Evolutionary conservation across 768 basidiomycete species (phyloP).

Genomic region (Mycena capillaripes): DNA sequence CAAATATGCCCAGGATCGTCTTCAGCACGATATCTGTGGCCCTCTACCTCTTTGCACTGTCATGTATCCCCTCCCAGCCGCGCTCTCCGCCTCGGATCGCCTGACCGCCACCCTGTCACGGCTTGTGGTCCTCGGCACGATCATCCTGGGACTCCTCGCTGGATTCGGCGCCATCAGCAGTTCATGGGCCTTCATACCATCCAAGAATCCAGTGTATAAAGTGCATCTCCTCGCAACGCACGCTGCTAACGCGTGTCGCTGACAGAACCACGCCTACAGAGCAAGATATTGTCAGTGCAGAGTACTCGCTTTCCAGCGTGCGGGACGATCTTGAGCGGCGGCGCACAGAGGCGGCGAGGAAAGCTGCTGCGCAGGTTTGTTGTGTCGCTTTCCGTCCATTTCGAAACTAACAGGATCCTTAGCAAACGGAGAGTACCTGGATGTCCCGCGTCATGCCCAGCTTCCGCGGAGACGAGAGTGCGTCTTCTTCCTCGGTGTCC

Average conservation of each 20-base stretch:
- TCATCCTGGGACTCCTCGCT: constrained; percentile 84
- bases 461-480: constrained; percentile 62
- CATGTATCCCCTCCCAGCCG: constrained; percentile 74
- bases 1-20: constrained; percentile 46
- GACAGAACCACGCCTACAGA: constrained; percentile 59
- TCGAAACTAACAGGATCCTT: not conserved
- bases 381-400: not conserved
- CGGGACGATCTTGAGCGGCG: constrained; percentile 67
- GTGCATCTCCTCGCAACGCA: not conserved
- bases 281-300: constrained; percentile 65
- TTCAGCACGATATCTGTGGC: constrained; percentile 65
- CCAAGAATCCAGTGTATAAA: constrained; percentile 44
- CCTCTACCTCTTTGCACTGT: constrained; percentile 71
- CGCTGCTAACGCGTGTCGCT: not conserved
- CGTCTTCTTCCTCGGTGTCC: constrained; percentile 35
- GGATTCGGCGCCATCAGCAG: constrained; percentile 84
- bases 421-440: constrained; percentile 56
- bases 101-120: constrained; percentile 69
- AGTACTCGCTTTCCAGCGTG: constrained; percentile 71
- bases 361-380: constrained; percentile 41
- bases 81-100: constrained; percentile 55
- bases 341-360: constrained; percentile 48
- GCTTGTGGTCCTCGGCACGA: constrained; percentile 81
- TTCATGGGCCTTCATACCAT: constrained; percentile 72
- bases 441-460: constrained; percentile 63